Evolutionary conservation across 2,329 filamentous ascomycete genomes (phyloP), one percentile per base, ranked within the genome.

Genomic region (Diaporthe velutina): DNA sequence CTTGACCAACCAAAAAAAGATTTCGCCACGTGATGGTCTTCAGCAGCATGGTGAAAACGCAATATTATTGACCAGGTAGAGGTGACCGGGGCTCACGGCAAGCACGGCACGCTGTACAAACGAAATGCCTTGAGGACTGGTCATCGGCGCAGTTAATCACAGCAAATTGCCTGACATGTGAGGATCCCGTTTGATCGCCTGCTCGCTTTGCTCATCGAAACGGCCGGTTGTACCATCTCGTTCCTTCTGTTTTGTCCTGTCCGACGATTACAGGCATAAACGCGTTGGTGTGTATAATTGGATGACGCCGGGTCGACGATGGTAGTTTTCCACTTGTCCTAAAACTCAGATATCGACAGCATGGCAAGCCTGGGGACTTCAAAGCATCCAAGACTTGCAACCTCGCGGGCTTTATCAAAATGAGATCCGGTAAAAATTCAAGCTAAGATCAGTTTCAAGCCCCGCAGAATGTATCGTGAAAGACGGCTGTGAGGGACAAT

Each of bases 351-450:
- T 33, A 15, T 13, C 8, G 19, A 17, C 2, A 40, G 35, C 15
- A 28, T 1, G 15, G 25, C 9, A 6, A 40, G 4, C 1, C 0
- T 8, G 12, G 8, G 7, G 1, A n/a, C 8, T 40, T 28, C 6
- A 13, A 60, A 60, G n/a, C 22, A 40, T 9, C n/a, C n/a, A 17
- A 40, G 22, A 60, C 4, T 3, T 25, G 28, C 22, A 60, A 28
- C 2, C 7, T n/a, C 15, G 3, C 35, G 13, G 35, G 35, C 57
- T 55, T 9, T 3, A 7, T 13, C 15, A 15, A 3, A 17, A 38
- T 17, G 25, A 22, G 10, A 19, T 10, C 15, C 28, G 12, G n/a
- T 2, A 38, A 42, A 42, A 19, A 15, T 28, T 58, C 55, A 35
- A n/a, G 33, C 15, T 38, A 38, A 15, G 10, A 15, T 7, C 7